Evolutionary conservation across 2,329 filamentous ascomycete species (phyloP).

Genomic region (Rutstroemia sp.): DNA sequence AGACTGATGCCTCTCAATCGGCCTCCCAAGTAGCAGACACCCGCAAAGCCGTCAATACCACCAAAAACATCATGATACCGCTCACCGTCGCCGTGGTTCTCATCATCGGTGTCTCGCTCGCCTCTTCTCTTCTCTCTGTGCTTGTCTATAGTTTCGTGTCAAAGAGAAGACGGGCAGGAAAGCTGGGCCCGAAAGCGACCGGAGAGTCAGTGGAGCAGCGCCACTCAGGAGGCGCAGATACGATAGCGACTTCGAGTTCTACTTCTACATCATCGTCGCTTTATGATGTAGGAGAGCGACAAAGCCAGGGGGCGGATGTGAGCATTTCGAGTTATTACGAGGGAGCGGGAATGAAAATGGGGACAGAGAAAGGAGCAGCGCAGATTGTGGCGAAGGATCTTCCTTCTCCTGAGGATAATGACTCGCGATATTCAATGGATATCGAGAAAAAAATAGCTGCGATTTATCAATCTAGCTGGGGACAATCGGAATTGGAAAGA

Average conservation of each 20-base stretch:
- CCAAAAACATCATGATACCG: not conserved
- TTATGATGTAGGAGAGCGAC: no score
- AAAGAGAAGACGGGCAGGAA: not conserved
- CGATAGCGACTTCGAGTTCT: no score
- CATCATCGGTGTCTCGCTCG: not conserved
- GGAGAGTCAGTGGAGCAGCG: not conserved
- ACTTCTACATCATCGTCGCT: no score
- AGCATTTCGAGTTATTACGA: no score
- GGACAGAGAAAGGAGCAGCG: not conserved
- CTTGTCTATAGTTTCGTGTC: not conserved
- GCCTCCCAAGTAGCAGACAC: not conserved
- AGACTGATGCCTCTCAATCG: not conserved
- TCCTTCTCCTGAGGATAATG: not conserved
- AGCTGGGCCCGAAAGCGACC: not conserved
- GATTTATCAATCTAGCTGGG: not conserved
- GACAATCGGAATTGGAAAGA: not conserved
- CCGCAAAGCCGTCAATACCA: not conserved
- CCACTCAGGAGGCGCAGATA: not conserved
- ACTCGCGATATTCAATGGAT: not conserved
- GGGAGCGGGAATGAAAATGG: not conserved
- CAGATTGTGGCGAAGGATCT: not conserved
- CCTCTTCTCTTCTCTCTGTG: not conserved
- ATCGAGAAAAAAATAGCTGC: conserved; percentile 1
- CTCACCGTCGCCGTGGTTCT: conserved; percentile 1
- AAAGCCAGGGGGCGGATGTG: not conserved